Conservation (phyloP, 2,329 filamentous ascomycete species). For the Didymosphaeria variabile region DNA sequence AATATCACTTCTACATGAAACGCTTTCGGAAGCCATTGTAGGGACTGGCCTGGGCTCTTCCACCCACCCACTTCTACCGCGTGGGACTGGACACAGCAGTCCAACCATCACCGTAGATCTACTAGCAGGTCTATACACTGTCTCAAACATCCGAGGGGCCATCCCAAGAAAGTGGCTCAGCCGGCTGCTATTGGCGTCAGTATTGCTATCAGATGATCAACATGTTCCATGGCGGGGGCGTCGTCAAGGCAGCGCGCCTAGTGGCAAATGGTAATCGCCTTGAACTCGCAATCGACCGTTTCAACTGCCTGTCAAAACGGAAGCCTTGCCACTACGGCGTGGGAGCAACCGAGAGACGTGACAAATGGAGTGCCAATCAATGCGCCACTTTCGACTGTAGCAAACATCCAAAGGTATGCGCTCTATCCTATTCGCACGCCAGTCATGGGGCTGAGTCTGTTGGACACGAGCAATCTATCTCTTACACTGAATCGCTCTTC, state of each 20-base stretch:
- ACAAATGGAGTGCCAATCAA: constrained; percentile 5
- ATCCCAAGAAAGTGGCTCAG: constrained; percentile 37
- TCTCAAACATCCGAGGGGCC: constrained; percentile 29
- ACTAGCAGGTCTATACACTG: constrained; percentile 20
- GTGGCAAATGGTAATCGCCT: constrained; percentile 27
- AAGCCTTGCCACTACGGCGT: constrained; percentile 16
- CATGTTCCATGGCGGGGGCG: constrained; percentile 25
- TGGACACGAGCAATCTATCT: constrained; percentile 3
- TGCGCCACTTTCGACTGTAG: constrained; percentile 11
- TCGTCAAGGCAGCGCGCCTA: constrained; percentile 35
- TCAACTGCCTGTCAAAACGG: constrained; percentile 27
- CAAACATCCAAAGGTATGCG: neutral
- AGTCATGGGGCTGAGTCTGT: neutral
- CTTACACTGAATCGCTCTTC: constrained; percentile 4
- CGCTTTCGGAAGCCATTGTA: constrained; percentile 18
- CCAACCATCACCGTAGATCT: constrained; percentile 18
- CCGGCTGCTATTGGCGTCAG: constrained; percentile 18
- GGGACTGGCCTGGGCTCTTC: constrained; percentile 14
- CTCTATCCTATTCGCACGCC: constrained; percentile 2
- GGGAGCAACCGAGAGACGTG: constrained; percentile 14
- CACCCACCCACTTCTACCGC: neutral
- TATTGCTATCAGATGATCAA: constrained; percentile 45
- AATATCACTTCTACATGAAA: constrained; percentile 40
- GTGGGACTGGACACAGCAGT: constrained; percentile 7
- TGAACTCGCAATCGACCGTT: constrained; percentile 29